phyloP scores from a whole-genome alignment of 2,329 filamentous ascomycete genomes.

The Sporothrix brunneoviolacea region DNA sequence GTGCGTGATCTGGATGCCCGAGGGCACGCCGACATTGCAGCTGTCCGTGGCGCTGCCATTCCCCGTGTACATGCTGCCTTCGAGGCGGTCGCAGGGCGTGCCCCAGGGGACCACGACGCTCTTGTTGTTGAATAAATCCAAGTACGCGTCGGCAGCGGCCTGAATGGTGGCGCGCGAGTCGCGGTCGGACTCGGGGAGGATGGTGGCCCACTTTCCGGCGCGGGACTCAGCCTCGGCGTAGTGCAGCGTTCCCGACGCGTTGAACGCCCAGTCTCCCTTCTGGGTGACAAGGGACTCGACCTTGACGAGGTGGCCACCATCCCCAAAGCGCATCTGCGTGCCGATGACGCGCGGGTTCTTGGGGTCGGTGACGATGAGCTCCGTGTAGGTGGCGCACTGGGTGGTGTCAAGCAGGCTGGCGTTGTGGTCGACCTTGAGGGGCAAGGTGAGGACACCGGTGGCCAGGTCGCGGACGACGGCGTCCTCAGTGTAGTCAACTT shows the following conservation, averaged over 20 bases:
- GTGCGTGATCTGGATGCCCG: constrained; percentile 18
- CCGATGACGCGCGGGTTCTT: constrained; percentile 31
- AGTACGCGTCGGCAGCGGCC: constrained; percentile 30
- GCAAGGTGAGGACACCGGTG: constrained; percentile 23
- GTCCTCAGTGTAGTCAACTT: constrained; percentile 17
- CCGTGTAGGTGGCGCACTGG: constrained; percentile 34
- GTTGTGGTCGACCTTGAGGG: constrained; percentile 28
- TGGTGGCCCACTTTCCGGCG: constrained; percentile 23
- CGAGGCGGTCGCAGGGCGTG: constrained; percentile 27
- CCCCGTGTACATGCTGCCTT: constrained; percentile 24
- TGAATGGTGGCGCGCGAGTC: constrained; percentile 25
- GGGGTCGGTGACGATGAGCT: constrained; percentile 30
- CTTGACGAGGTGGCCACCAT: constrained; percentile 19
- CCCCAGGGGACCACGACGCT: constrained; percentile 31
- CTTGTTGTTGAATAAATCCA: constrained; percentile 30
- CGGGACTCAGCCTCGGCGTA: constrained; percentile 24
- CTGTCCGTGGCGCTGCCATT: constrained; percentile 19
- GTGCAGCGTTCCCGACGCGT: constrained; percentile 28
- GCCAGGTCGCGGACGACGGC: constrained; percentile 18
- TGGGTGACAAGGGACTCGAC: constrained; percentile 29
- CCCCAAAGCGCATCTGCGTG: constrained; percentile 29
- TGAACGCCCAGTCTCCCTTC: constrained; percentile 31
- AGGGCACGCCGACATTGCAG: constrained; percentile 21
- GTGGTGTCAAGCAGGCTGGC: constrained; percentile 28
- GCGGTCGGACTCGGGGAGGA: constrained; percentile 21